These are phyloP conservation scores for Xylaria palmicola DNA, from an alignment of 495 filamentous ascomycete species.

Conservation along the genomic window DNA sequence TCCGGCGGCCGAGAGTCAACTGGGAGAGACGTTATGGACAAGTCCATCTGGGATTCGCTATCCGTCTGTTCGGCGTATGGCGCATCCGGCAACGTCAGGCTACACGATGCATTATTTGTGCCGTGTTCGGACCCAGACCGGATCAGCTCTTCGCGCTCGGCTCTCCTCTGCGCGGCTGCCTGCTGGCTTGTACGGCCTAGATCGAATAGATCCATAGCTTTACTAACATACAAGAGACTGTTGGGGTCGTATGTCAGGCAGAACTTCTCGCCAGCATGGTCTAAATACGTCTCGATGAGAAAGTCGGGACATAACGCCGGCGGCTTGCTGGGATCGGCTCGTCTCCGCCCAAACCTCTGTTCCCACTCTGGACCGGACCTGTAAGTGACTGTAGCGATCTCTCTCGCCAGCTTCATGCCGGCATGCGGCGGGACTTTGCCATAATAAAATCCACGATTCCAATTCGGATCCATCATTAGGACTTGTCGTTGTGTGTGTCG, in stretches of 20 bases:
- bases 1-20: conserved; percentile 53
- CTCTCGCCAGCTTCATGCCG: conserved; percentile 95
- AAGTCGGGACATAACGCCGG: conserved; percentile 96
- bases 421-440: conserved; percentile 83
- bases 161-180: conserved; percentile 39
- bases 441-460: conserved; percentile 97
- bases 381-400: conserved; percentile 98
- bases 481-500: conserved; percentile 97
- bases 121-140: conserved; percentile 24
- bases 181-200: conserved; percentile 68
- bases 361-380: conserved; percentile 98
- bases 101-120: conserved; percentile 58
- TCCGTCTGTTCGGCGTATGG: conserved; percentile 74
- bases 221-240: conserved; percentile 93
- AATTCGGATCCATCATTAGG: conserved; percentile 97
- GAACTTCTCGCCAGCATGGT: conserved; percentile 98
- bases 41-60: conserved; percentile 44
- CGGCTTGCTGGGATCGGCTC: conserved; percentile 81
- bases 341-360: conserved; percentile 82
- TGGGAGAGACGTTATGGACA: conserved; percentile 22
- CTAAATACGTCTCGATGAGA: conserved; percentile 96
- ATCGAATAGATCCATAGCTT: conserved; percentile 99
- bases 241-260: conserved; percentile 98
- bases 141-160: conserved; percentile 31
- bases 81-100: conserved; percentile 75